Conservation (phyloP, 495 filamentous ascomycete species). For the Thermochaetoides thermophila region DNA sequence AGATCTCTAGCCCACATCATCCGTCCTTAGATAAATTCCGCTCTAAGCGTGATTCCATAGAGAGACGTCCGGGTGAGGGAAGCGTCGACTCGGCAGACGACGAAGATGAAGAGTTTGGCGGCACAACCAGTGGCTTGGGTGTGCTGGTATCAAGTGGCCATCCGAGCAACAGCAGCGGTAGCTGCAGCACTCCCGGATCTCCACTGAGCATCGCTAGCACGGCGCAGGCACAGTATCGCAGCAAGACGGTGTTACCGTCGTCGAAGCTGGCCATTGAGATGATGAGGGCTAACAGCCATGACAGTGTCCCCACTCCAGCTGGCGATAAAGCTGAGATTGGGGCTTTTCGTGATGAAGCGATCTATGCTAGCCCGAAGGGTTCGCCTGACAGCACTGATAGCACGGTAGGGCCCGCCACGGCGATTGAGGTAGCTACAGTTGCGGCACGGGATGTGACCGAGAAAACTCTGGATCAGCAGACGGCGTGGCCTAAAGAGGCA, state of each 20-base stretch:
- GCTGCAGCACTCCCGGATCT: slow-evolving; percentile 29
- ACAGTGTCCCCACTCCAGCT: no score
- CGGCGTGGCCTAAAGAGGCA: no score
- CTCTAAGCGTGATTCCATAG: slow-evolving; percentile 60
- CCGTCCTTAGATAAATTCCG: slow-evolving; percentile 66
- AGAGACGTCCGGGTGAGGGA: slow-evolving; percentile 60
- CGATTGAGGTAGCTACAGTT: no score
- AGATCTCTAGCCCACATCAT: no score
- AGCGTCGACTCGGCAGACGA: slow-evolving; percentile 74
- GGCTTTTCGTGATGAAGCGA: no score
- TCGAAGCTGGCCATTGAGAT: slow-evolving; percentile 87
- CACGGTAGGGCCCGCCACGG: no score
- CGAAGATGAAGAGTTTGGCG: slow-evolving; percentile 78
- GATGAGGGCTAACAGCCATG: slow-evolving; percentile 88
- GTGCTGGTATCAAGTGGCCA: slow-evolving; percentile 35
- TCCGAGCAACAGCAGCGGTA: slow-evolving; percentile 24
- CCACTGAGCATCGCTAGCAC: slow-evolving; percentile 11
- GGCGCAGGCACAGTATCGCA: slow-evolving; percentile 25
- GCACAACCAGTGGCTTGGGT: background rate
- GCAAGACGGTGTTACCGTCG: slow-evolving; percentile 30
- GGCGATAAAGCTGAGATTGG: no score
- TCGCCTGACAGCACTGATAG: no score
- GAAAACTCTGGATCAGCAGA: no score
- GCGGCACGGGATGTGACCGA: no score
- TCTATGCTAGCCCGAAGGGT: no score